These are phyloP conservation scores for Cyberlindnera petersonii DNA, from an alignment of 805 yeast genomes.

Conservation along the genomic window DNA sequence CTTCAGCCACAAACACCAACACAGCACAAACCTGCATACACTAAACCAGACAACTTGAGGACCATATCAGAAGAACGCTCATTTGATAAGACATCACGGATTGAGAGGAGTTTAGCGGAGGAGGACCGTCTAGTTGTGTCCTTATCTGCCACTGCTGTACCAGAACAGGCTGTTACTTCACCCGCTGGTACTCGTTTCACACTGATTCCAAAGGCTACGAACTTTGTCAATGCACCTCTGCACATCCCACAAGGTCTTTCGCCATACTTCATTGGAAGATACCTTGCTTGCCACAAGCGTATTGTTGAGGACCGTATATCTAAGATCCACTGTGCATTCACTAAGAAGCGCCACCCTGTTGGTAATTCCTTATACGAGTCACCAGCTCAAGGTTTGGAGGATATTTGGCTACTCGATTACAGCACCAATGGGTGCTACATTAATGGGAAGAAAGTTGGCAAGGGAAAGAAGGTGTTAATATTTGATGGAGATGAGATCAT, in stretches of 20 bases:
- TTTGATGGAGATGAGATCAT: conserved; percentile 63
- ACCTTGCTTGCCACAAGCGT: conserved; percentile 53
- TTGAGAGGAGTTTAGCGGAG: conserved; percentile 5
- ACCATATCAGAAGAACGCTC: conserved; percentile 16
- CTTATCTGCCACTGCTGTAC: no score
- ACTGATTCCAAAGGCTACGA: conserved; percentile 47
- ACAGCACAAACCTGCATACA: not conserved
- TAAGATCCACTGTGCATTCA: conserved; percentile 72
- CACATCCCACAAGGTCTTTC: conserved; percentile 64
- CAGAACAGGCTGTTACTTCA: conserved; percentile 19
- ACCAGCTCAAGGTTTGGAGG: conserved; percentile 71
- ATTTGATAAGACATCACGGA: conserved; percentile 23
- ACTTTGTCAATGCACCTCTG: conserved; percentile 45
- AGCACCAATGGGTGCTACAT: conserved; percentile 79
- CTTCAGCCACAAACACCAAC: not conserved
- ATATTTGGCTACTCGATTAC: conserved; percentile 74
- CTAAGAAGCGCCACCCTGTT: conserved; percentile 59
- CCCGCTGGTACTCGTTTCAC: conserved; percentile 65
- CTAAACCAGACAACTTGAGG: not conserved
- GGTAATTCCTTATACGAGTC: conserved; percentile 56
- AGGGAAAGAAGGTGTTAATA: conserved; percentile 57
- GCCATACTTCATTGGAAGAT: conserved; percentile 72
- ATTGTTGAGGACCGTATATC: conserved; percentile 77
- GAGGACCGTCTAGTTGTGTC: not conserved
- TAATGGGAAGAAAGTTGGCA: conserved; percentile 55